Evolutionary conservation across 371 early-diverging fungal genomes (phyloP), one percentile per base, ranked within the genome.

Genomic region (Enterospora canceri): DNA sequence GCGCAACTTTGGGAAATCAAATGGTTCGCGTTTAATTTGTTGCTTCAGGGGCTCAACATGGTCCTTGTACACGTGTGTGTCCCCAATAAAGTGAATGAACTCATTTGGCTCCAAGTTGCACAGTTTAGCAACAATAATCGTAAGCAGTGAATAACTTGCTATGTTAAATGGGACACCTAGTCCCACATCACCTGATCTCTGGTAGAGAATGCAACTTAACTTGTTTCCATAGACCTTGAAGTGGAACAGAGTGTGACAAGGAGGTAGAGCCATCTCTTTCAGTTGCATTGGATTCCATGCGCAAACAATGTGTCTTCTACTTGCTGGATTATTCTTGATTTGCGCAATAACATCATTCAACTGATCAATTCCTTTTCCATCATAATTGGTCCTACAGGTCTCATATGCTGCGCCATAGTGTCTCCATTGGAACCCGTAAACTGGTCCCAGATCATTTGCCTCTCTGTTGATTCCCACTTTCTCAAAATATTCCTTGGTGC

Each of bases 381-480:
- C 83, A 69, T 97, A 97, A 71, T 91, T 89, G 0, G 85, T 84
- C 68, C 90, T 86, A 34, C 87, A 87, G 55, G 86, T 87, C 28
- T 79, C 72, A 74, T 97, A 97, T 63, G 86, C 79, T 0, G 98
- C 97, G 0, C 97, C 97, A 83, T 94, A 97, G 76, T 96, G 94
- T 46, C 98, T 83, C 98, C 98, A 97, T 76, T 97, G 98, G 79
- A 91, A 97, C 4, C 98, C 98, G 72, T 97, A 97, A 30, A 97
- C 89, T 0, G 97, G 97, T 0, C 98, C 98, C 24, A 97, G 79
- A 70, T 96, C 97, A 21, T 94, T 93, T 62, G 86, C 89, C 62
- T 85, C 83, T 69, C 91, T 79, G 0, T 75, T 35, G 24, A 94
- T 80, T 0, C 94, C 94, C 4, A 86, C 71, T 47, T 83, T 82